Conservation (phyloP, 2,329 filamentous ascomycete species). For the Colletotrichum coccodes region DNA sequence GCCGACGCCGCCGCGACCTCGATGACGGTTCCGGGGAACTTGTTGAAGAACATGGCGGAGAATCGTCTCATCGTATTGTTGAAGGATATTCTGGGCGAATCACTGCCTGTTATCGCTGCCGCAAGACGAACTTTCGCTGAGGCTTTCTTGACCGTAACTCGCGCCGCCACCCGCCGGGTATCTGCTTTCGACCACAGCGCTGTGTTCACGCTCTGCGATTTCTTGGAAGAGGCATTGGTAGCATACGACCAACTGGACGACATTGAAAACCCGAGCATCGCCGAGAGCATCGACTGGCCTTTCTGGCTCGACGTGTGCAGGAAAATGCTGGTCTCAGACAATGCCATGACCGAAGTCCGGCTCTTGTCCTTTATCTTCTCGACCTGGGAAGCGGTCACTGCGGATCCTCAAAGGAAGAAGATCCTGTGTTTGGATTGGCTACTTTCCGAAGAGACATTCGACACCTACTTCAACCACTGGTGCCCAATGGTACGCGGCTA, state of each 20-base stretch:
- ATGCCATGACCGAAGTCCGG: conserved; percentile 90
- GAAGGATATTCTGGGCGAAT: conserved; percentile 76
- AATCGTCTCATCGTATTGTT: conserved; percentile 86
- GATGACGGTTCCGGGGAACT: conserved; percentile 72
- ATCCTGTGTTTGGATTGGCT: conserved; percentile 80
- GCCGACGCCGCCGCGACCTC: conserved; percentile 75
- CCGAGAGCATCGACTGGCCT: conserved; percentile 74
- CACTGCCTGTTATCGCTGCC: conserved; percentile 47
- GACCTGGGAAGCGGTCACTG: conserved; percentile 79
- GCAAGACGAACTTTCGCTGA: conserved; percentile 79
- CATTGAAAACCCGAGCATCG: conserved; percentile 44
- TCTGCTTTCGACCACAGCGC: conserved; percentile 85
- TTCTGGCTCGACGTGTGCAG: conserved; percentile 89
- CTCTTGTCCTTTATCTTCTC: conserved; percentile 84
- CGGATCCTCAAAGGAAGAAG: conserved; percentile 74
- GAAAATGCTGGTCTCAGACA: conserved; percentile 83
- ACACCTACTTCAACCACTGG: conserved; percentile 90
- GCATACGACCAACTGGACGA: conserved; percentile 65
- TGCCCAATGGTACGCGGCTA: conserved; percentile 95
- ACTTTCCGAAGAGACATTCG: conserved; percentile 78
- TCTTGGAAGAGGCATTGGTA: conserved; percentile 82
- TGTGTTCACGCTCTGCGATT: conserved; percentile 91
- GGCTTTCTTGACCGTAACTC: conserved; percentile 78
- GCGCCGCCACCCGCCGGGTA: conserved; percentile 77
- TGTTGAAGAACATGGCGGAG: conserved; percentile 85